These are phyloP conservation scores for Coprinopsis strossmayeri DNA, from an alignment of 768 basidiomycete genomes.

Conservation along the genomic window DNA sequence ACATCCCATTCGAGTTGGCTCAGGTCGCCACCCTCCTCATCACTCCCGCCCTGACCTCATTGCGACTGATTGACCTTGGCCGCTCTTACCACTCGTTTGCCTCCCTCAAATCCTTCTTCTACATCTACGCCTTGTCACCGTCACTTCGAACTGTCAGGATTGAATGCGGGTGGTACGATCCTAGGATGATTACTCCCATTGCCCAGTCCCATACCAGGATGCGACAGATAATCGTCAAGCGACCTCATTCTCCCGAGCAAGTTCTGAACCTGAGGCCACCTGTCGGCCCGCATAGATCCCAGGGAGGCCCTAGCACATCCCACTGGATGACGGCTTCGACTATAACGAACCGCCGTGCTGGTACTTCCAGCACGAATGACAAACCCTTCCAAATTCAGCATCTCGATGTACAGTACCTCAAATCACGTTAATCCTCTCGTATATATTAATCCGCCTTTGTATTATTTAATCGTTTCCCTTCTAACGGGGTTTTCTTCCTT, in stretches of 20 bases:
- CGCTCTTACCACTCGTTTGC: slow-evolving; percentile 32
- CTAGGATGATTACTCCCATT: slow-evolving; percentile 30
- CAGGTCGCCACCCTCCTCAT: slow-evolving; percentile 44
- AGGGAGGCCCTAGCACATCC: not conserved
- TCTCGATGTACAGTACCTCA: slow-evolving; percentile 16
- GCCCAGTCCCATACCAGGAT: slow-evolving; percentile 27
- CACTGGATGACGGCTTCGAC: not conserved
- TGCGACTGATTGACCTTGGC: slow-evolving; percentile 42
- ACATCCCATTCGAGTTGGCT: slow-evolving; percentile 57
- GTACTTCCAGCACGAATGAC: not conserved
- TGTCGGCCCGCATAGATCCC: not conserved
- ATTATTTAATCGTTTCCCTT: no score
- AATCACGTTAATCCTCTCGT: slow-evolving; percentile 2
- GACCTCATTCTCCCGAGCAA: slow-evolving; percentile 26
- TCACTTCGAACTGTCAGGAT: slow-evolving; percentile 32
- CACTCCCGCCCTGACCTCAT: slow-evolving; percentile 38
- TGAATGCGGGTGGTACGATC: slow-evolving; percentile 43
- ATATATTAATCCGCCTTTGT: not conserved
- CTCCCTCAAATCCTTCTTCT: slow-evolving; percentile 42
- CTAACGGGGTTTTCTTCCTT: no score
- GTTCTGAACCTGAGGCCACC: slow-evolving; percentile 20
- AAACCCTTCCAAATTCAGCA: slow-evolving; percentile 18
- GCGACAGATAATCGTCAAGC: slow-evolving; percentile 27
- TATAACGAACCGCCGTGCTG: not conserved
- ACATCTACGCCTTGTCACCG: slow-evolving; percentile 32